Percentiles rank a stretch among this genome's conserved stretches.
phyloP scores from a whole-genome alignment of 2,329 filamentous ascomycete genomes.

The Paecilomyces niveus region DNA sequence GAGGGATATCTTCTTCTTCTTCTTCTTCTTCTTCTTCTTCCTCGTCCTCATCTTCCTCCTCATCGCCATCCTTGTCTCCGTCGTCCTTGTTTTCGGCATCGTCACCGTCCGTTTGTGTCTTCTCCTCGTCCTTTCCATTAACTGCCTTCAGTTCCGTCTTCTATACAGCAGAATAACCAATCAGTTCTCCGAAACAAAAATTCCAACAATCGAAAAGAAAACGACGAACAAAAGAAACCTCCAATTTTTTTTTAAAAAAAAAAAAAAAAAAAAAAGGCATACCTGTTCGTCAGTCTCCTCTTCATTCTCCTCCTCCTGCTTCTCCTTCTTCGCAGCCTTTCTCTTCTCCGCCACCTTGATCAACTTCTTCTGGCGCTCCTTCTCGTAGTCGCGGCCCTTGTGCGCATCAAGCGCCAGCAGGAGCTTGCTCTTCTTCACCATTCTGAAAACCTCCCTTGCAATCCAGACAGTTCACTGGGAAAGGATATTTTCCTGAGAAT shows the following conservation, averaged over 20 bases:
- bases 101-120: constrained; percentile 18
- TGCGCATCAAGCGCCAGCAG: constrained; percentile 52
- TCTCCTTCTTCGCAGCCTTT: constrained; percentile 27
- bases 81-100: constrained; percentile 22
- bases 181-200: constrained; percentile 25
- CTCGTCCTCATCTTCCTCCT: constrained; percentile 29
- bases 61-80: constrained; percentile 20
- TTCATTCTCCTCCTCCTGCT: constrained; percentile 9
- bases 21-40: constrained; percentile 60
- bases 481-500: constrained; percentile 7
- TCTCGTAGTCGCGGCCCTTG: constrained; percentile 60
- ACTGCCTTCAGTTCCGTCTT: constrained; percentile 1
- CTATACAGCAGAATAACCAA: constrained; percentile 5
- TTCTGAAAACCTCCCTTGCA: constrained; percentile 12
- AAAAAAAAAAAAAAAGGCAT: too few species aligned
- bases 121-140: constrained; percentile 14
- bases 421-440: constrained; percentile 53
- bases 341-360: constrained; percentile 42
- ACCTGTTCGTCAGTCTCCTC: constrained; percentile 5
- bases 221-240: neutral
- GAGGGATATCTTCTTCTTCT: constrained; percentile 79
- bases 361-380: constrained; percentile 70
- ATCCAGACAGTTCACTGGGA: neutral
- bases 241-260: too few species aligned
- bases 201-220: neutral